Evolutionary conservation across 2,329 filamentous ascomycete species (phyloP), one percentile per base, ranked within the genome.

Genomic region (Huntiella moniliformis): DNA sequence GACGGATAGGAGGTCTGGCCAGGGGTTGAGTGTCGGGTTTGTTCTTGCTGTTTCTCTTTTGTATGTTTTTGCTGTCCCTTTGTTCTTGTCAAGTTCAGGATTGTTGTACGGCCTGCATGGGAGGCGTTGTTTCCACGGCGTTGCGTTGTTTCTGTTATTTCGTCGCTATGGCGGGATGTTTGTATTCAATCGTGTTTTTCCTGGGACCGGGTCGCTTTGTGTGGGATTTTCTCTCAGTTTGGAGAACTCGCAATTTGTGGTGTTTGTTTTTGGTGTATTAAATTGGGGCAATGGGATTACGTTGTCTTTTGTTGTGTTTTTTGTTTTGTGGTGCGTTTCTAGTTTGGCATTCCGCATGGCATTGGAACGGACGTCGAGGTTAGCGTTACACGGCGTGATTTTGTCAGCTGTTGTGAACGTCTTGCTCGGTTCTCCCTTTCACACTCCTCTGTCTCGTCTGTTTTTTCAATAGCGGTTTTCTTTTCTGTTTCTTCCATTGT

Each of bases 61-160:
- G n/a, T 42, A 15, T 42, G 11, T 42, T 42, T 48, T 45, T 40
- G 22, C 7, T 28, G 7, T 28, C 22, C 22, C 22, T 28, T 47
- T 47, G 45, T 38, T 48, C 44, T 48, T 41, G 44, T 50, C 44
- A 50, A 44, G 48, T 50, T 50, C 45, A 46, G 37, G 35, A 47
- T 50, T 41, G 45, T 47, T 47, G 48, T 47, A 49, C 47, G 31
- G 43, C 43, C 44, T 46, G 44, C 32, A 42, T 33, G 47, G 44
- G 33, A 36, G 44, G 38, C 32, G 39, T 41, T 40, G 39, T 49
- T 45, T 39, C 45, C 33, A 44, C 33, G 48, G 48, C 45, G 48
- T 50, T 50, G 37, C 34, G 37, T 47, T 50, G 41, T 50, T 46
- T 46, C 35, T 49, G 43, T 38, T 49, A 34, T 49, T 40, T 49